These are phyloP conservation scores for Pseudogymnoascus sp. DNA, from an alignment of 2,329 filamentous ascomycete species.

Conservation along the genomic window DNA sequence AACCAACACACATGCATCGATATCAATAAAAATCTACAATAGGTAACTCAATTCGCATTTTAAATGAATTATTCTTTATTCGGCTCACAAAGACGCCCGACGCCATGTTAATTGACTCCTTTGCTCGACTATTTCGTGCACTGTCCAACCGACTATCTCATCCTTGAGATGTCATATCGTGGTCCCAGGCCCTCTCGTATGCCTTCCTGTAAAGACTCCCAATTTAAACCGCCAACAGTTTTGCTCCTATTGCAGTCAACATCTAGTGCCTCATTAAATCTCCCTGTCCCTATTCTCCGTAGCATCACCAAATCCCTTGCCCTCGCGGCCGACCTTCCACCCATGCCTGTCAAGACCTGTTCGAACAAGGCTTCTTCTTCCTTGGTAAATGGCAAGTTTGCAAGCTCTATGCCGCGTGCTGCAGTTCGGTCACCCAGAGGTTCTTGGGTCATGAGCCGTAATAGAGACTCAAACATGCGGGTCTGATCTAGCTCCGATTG, in stretches of 20 bases:
- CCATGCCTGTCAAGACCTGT: conserved; percentile 55
- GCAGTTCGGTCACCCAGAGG: conserved; percentile 34
- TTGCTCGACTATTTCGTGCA: not conserved
- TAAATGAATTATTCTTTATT: not conserved
- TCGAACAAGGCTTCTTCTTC: conserved; percentile 69
- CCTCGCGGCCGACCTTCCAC: conserved; percentile 53
- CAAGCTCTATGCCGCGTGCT: conserved; percentile 56
- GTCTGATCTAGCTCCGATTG: conserved; percentile 54
- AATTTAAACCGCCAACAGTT: conserved; percentile 23
- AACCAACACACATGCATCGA: not conserved
- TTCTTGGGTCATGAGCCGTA: conserved; percentile 46
- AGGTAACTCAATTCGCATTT: not conserved
- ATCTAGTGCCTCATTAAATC: conserved; percentile 39
- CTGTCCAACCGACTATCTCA: not conserved
- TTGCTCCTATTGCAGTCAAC: conserved; percentile 30
- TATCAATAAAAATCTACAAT: not conserved
- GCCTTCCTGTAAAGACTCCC: conserved; percentile 22
- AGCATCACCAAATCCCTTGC: conserved; percentile 68
- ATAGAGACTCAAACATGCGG: conserved; percentile 57
- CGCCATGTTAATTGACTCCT: not conserved
- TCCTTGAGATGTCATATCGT: conserved; percentile 2
- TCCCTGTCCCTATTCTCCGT: conserved; percentile 61
- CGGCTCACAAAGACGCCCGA: not conserved
- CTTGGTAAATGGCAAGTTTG: conserved; percentile 61
- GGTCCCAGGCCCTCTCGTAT: conserved; percentile 25